Evolutionary conservation across 176 grass and related monocot genomes (phyloP), one percentile per base, ranked within the genome.

Genomic region (Hordeum vulgare): DNA sequence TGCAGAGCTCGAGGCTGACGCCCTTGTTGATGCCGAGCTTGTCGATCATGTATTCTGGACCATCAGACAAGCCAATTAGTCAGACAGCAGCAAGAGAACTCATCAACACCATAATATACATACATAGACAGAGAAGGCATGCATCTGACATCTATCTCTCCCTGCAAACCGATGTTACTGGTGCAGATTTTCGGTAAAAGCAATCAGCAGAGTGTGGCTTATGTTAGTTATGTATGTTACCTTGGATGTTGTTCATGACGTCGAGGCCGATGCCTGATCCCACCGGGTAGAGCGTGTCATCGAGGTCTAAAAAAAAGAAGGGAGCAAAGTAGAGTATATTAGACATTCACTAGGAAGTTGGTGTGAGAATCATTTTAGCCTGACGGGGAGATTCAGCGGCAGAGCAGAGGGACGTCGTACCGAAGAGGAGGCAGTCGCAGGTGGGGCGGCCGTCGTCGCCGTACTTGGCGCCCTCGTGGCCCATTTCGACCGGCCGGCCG

Each of bases 221-320:
- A 47, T 47, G 4, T 42, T 42, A 3, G 11, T 0, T 45, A 15
- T 2, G 33, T 86, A n/a, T n/a, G n/a, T n/a, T n/a, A 97, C 95
- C 95, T 93, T 88, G 86, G 75, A 95, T 98, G 67, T 98, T 98
- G 28, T 81, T 98, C 9, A 18, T 65, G 56, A 94, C 87, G 49
- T 89, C 88, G 42, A 83, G 59, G 41, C 90, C 91, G 31, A 98
- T 93, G 83, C 93, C 91, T 9, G 87, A 92, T 58, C 33, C 87
- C 66, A 85, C 70, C 10, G 96, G 96, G 58, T 98, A 98, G n/a
- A 98, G 81, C 15, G 92, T 98, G 41, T 95, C 92, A 80, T 98
- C 95, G 20, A 97, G 90, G 66, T 97, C 92, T 94, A 5, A 66
- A 21, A 84, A 36, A 35, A 28, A 40, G 23, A 21, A 35, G 4